Base-by-base conservation (phyloP, 148 eudicot genomes). In the Amaranthus hypochondriacus region DNA sequence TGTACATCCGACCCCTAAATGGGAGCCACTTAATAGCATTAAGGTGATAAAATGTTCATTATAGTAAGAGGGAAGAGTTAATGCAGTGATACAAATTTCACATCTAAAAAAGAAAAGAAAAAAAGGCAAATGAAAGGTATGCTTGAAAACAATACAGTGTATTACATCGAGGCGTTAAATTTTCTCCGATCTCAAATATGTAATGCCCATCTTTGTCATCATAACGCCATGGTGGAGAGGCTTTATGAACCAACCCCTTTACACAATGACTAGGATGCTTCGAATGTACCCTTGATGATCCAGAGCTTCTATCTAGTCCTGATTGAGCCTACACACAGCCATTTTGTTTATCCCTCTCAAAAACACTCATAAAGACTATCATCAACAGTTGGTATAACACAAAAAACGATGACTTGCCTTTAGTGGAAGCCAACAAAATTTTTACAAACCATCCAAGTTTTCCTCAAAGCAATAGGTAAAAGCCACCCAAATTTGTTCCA, bases 141-240 rank as follows among this genome's bases (percentile, higher is more conserved):
- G 67, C 76, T 83, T 76, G 72, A 65, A 9, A 80, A 52, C 79
- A 70, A 75, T 72, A 76, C 72, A 68, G 83, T 80, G 46, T 72
- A 61, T 93, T 93, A 93, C 98, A 93, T 89, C 98, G 96, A 75
- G 89, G 86, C 68, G 96, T 90, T 89, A 93, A 89, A 89, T 93
- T 90, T 73, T 93, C 98, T 85, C 98, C 96, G 70, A 90, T 86
- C 87, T 87, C 98, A 93, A 90, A 93, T 72, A 87, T 73, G 90
- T 89, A 93, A 90, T 93, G 98, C 73, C 98, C 98, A 83, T 93
- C 98, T 86, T 93, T 93, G 92, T 90, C 98, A 88, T 90, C 98
- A 79, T 86, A 89, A 77, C 98, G 89, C 98, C 89, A 83, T 68
- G 98, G 98, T 77, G 98, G 98, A 81, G 98, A 90, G 82, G 89